Percentiles rank a stretch among this genome's conserved stretches.
Conservation (phyloP, 306 rosid genomes). For the Quercus aquifolioides region DNA sequence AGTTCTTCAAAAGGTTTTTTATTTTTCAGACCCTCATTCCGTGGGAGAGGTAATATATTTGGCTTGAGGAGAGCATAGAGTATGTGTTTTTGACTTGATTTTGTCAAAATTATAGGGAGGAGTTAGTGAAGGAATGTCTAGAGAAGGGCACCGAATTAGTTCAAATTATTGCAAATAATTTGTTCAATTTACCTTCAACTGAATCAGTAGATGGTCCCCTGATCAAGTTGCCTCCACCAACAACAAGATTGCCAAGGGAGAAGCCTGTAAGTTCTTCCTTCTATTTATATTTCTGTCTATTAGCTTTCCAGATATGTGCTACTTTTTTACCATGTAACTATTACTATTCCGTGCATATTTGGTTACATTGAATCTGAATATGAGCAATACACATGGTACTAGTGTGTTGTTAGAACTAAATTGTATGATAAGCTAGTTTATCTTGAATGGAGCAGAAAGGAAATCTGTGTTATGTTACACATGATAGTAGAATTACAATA, state of each 20-base stretch:
- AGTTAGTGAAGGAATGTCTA: slow-evolving; percentile 54
- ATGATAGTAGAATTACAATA: not conserved
- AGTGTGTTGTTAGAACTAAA: too few relatives aligned
- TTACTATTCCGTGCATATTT: not conserved
- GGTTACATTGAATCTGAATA: not conserved
- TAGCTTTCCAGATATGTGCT: not conserved
- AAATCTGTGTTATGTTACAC: not conserved
- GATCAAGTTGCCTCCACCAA: slow-evolving; percentile 66
- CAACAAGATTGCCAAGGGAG: slow-evolving; percentile 73
- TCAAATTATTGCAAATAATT: slow-evolving; percentile 67
- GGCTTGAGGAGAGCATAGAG: not conserved
- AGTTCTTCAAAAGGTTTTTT: not conserved
- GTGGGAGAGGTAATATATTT: not conserved
- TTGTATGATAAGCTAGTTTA: not conserved
- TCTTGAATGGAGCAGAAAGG: not conserved
- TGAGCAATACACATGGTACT: too few relatives aligned
- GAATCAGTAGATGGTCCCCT: slow-evolving; percentile 82
- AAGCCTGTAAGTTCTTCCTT: slow-evolving; percentile 55
- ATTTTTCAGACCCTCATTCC: not conserved
- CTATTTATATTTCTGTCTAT: not conserved
- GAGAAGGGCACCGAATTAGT: slow-evolving; percentile 69
- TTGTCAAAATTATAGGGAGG: slow-evolving; percentile 40
- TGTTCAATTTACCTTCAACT: slow-evolving; percentile 68
- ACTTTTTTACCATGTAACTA: not conserved
- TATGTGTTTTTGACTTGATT: not conserved